Base-by-base conservation (phyloP, 2,329 filamentous ascomycete species). In the Neopestalotiopsis rosae region DNA sequence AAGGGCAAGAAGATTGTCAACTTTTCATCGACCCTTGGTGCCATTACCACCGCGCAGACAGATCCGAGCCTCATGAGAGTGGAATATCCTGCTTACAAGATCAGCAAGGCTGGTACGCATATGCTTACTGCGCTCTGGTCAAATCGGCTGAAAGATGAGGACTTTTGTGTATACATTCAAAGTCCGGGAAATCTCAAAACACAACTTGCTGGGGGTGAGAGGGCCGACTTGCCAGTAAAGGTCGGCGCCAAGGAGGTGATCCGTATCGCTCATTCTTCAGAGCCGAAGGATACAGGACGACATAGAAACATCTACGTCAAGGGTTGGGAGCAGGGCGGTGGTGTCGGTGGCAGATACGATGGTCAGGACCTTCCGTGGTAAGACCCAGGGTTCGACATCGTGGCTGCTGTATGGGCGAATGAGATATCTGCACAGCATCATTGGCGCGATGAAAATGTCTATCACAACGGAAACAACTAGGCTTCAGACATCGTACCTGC, bases 11-110 rank as follows among this genome's bases (percentile, higher is more conserved):
- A 49, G 61, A 67, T 68, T 13, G 62, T 66, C 34, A 67, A 66
- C 40, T 56, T 66, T 28, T 72, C 40, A 42, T 68, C 30, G 65
- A 70, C 65, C 12, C 66, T 68, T 1, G 66, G 66, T 42, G 34
- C 34, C 7, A 32, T 49, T 28, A 64, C 59, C 10, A 68, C 66
- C 7, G 61, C 66, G 30, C 66, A 68, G 58, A 64, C 66, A 17
- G 66, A 65, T 28, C 40, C 24, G 20, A 7, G 12, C 14, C 34
- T 68, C 34, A 38, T 40, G 20, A 34, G 17, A 13, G 66, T 64
- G 40, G 13, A 59, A 14, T 64, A 56, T 30, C 66, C 66, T 14
- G 59, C 61, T 17, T 68, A 68, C 61, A 68, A 64, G 32, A 64
- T 64, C 61, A 68, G 66, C 66, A 68, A 65, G 42, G 42, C 66